Evolutionary conservation across 2,329 filamentous ascomycete genomes (phyloP).

Genomic region (Alternaria angustiovoidea): DNA sequence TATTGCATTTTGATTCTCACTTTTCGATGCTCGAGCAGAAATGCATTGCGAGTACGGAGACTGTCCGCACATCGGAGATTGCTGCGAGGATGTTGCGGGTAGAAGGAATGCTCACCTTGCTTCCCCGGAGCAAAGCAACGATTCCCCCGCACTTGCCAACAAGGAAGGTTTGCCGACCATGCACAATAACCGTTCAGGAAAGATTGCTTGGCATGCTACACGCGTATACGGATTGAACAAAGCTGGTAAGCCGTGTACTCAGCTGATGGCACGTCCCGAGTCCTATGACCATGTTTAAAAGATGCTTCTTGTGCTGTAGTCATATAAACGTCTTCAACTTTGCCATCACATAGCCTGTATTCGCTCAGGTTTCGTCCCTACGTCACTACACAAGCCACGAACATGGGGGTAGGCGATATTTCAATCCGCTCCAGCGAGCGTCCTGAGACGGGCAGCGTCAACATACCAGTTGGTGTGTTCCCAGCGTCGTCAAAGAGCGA

Average conservation of each 20-base stretch:
- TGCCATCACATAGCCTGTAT: background rate
- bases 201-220: slow-evolving; percentile 1
- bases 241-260: slow-evolving; percentile 10
- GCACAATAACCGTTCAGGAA: background rate
- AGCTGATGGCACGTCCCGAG: background rate
- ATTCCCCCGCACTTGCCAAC: slow-evolving; percentile 16
- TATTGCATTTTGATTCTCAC: background rate
- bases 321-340: background rate
- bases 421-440: slow-evolving; percentile 53
- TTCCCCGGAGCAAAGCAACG: slow-evolving; percentile 12
- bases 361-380: background rate
- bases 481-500: slow-evolving; percentile 42
- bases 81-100: slow-evolving; percentile 9
- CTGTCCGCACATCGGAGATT: background rate
- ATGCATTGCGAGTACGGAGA: background rate
- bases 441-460: slow-evolving; percentile 63
- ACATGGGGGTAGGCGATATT: slow-evolving; percentile 34
- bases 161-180: slow-evolving; percentile 23
- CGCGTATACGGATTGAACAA: slow-evolving; percentile 8
- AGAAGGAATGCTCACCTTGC: background rate
- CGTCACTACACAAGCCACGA: slow-evolving; percentile 1
- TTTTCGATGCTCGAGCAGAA: background rate
- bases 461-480: slow-evolving; percentile 59
- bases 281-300: slow-evolving; percentile 3
- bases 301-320: background rate